A percentile compares a stretch with the other conserved stretches of the same genome.
Conservation (phyloP, 2,329 filamentous ascomycete genomes). For the Xylogone sp. region DNA sequence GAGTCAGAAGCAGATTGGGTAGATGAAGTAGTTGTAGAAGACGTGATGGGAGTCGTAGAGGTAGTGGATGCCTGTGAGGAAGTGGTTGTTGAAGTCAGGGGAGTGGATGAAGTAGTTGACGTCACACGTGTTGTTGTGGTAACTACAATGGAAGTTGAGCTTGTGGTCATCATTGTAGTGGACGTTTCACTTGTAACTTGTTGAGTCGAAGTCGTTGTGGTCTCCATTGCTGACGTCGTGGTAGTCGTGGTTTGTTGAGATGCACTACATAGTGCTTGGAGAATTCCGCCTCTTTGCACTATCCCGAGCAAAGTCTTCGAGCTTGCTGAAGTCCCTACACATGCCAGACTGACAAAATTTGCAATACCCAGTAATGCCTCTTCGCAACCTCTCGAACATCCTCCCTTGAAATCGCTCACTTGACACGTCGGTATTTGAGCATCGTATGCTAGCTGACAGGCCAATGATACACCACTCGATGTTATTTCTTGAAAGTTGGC, state of each 20-base stretch:
- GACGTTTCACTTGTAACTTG: background rate
- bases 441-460: constrained; percentile 23
- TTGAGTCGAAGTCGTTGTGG: constrained; percentile 3
- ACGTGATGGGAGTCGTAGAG: background rate
- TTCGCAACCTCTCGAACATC: constrained; percentile 22
- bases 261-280: constrained; percentile 19
- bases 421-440: constrained; percentile 20
- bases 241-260: constrained; percentile 1
- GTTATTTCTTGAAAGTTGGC: constrained; percentile 27
- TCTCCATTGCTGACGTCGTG: constrained; percentile 8
- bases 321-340: constrained; percentile 14
- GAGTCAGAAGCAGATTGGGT: background rate
- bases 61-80: background rate
- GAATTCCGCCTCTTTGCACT: constrained; percentile 22
- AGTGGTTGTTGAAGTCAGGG: background rate
- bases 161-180: too few species aligned
- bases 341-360: constrained; percentile 15
- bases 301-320: constrained; percentile 25
- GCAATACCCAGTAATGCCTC: constrained; percentile 14
- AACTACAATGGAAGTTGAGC: background rate
- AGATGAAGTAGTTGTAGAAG: background rate
- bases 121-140: background rate
- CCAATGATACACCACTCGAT: constrained; percentile 14
- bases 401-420: constrained; percentile 21
- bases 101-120: background rate